A percentile compares a stretch with the other conserved stretches of the same genome.
Evolutionary conservation across 495 filamentous ascomycete species (phyloP).

Genomic region (Clohesyomyces aquaticus): DNA sequence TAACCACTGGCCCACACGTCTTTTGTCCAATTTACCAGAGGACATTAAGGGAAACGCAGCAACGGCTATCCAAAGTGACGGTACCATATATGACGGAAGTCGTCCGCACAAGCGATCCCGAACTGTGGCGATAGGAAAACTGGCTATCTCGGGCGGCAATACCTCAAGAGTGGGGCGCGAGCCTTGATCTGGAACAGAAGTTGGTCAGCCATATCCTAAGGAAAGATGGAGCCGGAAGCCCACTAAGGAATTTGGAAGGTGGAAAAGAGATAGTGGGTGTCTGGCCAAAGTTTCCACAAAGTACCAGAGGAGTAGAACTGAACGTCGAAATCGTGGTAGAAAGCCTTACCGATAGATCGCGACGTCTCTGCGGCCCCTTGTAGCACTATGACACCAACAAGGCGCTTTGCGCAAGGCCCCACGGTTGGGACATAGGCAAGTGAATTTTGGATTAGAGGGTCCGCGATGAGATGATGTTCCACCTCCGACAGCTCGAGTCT

Average conservation of each 20-base stretch:
- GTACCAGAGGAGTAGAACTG: too few species aligned
- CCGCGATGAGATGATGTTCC: conserved; percentile 40
- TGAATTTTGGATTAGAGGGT: conserved; percentile 26
- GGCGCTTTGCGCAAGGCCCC: conserved; percentile 36
- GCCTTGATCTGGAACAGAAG: neutral
- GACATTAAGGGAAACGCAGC: conserved; percentile 30
- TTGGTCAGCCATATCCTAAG: too few species aligned
- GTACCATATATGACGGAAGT: conserved; percentile 43
- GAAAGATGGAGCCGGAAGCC: too few species aligned
- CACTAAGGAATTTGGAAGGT: too few species aligned
- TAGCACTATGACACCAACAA: conserved; percentile 32
- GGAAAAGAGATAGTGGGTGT: too few species aligned
- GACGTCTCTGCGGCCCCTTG: neutral
- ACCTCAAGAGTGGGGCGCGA: conserved; percentile 14
- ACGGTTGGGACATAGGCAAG: conserved; percentile 31
- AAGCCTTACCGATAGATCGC: neutral
- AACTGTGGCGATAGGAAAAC: conserved; percentile 24
- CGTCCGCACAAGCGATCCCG: conserved; percentile 31
- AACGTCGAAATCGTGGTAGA: neutral
- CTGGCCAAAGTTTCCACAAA: too few species aligned
- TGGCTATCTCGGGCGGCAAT: conserved; percentile 12
- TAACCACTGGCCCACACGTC: conserved; percentile 31
- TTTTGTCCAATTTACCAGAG: conserved; percentile 41
- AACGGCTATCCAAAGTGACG: conserved; percentile 34
- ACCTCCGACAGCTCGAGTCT: conserved; percentile 44